Conservation (phyloP, 2,329 filamentous ascomycete species). For the Talaromyces funiculosus region DNA sequence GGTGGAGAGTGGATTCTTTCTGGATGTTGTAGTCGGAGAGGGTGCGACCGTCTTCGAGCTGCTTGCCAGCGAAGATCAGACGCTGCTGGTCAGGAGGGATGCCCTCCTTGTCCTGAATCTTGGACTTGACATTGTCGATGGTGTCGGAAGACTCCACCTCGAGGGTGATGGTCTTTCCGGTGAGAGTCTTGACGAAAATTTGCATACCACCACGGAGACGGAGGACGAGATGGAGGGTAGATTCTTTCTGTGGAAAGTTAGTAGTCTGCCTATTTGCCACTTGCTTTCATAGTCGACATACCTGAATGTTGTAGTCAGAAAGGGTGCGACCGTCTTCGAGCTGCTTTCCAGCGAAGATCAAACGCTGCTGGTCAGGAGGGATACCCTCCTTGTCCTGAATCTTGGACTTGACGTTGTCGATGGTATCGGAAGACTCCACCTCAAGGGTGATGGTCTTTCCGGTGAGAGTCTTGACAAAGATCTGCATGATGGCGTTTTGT, state of each 20-base stretch:
- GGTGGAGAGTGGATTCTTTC: slow-evolving; percentile 80
- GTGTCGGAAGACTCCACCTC: slow-evolving; percentile 15
- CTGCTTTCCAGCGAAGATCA: slow-evolving; percentile 56
- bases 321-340: slow-evolving; percentile 54
- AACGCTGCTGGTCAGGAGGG: slow-evolving; percentile 53
- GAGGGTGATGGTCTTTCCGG: slow-evolving; percentile 85
- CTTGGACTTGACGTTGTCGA: slow-evolving; percentile 55
- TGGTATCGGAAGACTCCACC: slow-evolving; percentile 45
- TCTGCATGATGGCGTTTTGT: slow-evolving; percentile 64
- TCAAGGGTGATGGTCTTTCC: slow-evolving; percentile 53
- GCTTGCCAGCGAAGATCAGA: slow-evolving; percentile 92
- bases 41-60: slow-evolving; percentile 89
- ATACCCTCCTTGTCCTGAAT: slow-evolving; percentile 58
- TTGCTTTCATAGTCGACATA: neutral
- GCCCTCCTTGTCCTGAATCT: slow-evolving; percentile 81
- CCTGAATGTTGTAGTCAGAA: slow-evolving; percentile 50
- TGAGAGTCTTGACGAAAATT: slow-evolving; percentile 84
- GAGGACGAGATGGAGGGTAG: slow-evolving; percentile 68
- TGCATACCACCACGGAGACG: slow-evolving; percentile 62
- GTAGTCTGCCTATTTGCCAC: neutral
- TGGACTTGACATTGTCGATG: slow-evolving; percentile 16
- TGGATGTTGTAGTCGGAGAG: slow-evolving; percentile 93
- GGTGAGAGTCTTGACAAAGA: slow-evolving; percentile 90
- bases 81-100: slow-evolving; percentile 96
- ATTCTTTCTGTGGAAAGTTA: slow-evolving; percentile 45